Conservation (phyloP, 2,329 filamentous ascomycete species). For the Anthostomella pinea region DNA sequence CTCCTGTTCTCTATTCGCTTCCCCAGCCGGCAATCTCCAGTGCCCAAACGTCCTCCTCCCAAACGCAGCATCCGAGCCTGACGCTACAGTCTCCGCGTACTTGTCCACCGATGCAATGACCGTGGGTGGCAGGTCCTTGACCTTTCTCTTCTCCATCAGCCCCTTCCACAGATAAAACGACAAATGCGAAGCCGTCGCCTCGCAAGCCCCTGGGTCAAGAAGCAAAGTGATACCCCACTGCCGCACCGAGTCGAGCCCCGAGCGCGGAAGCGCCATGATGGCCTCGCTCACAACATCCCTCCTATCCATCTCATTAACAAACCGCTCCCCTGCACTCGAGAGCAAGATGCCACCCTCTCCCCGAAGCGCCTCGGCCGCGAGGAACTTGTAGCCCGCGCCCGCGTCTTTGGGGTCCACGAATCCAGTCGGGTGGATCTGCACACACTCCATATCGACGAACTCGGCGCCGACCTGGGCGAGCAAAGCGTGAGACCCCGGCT, state of each 20-base stretch:
- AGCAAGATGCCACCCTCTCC: constrained; percentile 62
- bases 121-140: constrained; percentile 44
- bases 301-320: constrained; percentile 62
- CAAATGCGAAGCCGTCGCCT: constrained; percentile 52
- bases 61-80: constrained; percentile 40
- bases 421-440: constrained; percentile 64
- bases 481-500: constrained; percentile 50
- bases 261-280: constrained; percentile 42
- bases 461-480: constrained; percentile 39
- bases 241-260: constrained; percentile 21
- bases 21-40: constrained; percentile 47
- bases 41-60: constrained; percentile 51
- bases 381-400: constrained; percentile 52
- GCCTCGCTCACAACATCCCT: constrained; percentile 53
- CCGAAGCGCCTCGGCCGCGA: constrained; percentile 61
- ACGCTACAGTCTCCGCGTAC: constrained; percentile 46
- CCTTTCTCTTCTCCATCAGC: constrained; percentile 53
- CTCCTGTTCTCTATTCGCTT: constrained; percentile 47
- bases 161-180: constrained; percentile 64
- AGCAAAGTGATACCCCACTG: constrained; percentile 60
- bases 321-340: constrained; percentile 44
- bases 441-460: constrained; percentile 51
- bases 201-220: constrained; percentile 56
- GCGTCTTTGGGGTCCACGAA: constrained; percentile 55
- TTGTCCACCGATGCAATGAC: constrained; percentile 43